Conservation (phyloP, 495 filamentous ascomycete genomes). For the Penicillium maclennaniae region DNA sequence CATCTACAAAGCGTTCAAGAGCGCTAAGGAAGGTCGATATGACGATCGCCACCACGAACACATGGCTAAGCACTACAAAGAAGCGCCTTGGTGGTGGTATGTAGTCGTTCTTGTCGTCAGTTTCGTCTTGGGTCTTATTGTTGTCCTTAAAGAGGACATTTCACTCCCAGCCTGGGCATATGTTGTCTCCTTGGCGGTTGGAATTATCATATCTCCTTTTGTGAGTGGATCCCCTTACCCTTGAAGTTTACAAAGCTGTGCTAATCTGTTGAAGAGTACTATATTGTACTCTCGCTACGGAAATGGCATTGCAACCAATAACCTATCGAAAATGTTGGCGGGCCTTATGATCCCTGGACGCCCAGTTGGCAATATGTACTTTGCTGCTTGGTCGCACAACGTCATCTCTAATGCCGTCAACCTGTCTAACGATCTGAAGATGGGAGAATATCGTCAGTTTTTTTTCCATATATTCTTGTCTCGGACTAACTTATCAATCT, state of each 20-base stretch:
- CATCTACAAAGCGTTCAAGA: slow-evolving; percentile 26
- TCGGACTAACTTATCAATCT: not conserved
- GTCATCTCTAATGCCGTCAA: slow-evolving; percentile 31
- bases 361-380: slow-evolving; percentile 45
- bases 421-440: slow-evolving; percentile 36
- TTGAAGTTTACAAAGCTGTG: not conserved
- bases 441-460: slow-evolving; percentile 35
- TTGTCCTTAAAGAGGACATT: slow-evolving; percentile 43
- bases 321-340: slow-evolving; percentile 38
- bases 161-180: slow-evolving; percentile 56
- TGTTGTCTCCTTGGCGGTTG: slow-evolving; percentile 39
- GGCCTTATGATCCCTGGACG: slow-evolving; percentile 40
- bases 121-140: slow-evolving; percentile 47
- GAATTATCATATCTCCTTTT: slow-evolving; percentile 32
- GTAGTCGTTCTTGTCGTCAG: slow-evolving; percentile 38
- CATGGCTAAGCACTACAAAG: slow-evolving; percentile 46
- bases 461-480: not conserved
- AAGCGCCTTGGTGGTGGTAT: slow-evolving; percentile 56
- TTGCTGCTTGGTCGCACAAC: slow-evolving; percentile 38
- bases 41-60: slow-evolving; percentile 46
- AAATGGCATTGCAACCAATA: slow-evolving; percentile 36
- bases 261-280: slow-evolving; percentile 17
- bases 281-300: slow-evolving; percentile 34
- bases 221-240: slow-evolving; percentile 14
- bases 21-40: slow-evolving; percentile 21